Base-by-base conservation (phyloP, 176 grass and related monocot species). In the Poa pratensis region DNA sequence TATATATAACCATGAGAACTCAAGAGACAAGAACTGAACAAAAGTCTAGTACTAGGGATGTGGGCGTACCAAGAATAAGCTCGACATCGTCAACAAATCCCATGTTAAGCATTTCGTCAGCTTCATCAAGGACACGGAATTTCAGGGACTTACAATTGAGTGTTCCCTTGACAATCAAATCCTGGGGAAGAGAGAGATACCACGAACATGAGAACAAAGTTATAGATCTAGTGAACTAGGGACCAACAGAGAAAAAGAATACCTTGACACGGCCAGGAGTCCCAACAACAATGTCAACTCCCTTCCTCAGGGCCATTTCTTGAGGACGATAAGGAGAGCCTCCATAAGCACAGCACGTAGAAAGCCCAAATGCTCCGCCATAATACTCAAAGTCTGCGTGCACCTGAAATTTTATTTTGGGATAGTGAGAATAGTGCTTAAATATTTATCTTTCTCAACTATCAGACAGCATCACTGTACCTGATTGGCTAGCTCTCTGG, bases 71-170 rank as follows among this genome's bases (percentile, higher is more conserved):
- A 74, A 99, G 91, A 91, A 99, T 99, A 86, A 94, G 92, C 78
- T 99, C 97, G 0, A 99, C 97, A 76, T 99, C 97, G 6, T 96
- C 94, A 80, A 96, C 94, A 34, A 99, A 99, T 7, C 94, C 97
- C 97, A 99, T 99, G 76, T 94, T 99, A 81, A 99, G 94, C 94
- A 96, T 99, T 73, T 99, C 97, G 92, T 99, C 97, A 84, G 97
- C 97, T 89, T 99, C 97, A 65, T 99, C 97, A 83, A 99, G 97
- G 64, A 99, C 89, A 76, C 96, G 93, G 64, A 95, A 98, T 69
- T 98, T 98, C 64, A 98, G 89, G 22, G 23, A 58, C 83, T 86
- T 90, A 51, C 94, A 92, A 81, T 95, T 91, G 60, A 95, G 88
- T 79, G 69, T 92, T 54, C 88, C 86, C 80, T 94, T 95, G 32